These are phyloP conservation scores for Ceratocystis variospora DNA, from an alignment of 2,329 filamentous ascomycete species.

Conservation along the genomic window DNA sequence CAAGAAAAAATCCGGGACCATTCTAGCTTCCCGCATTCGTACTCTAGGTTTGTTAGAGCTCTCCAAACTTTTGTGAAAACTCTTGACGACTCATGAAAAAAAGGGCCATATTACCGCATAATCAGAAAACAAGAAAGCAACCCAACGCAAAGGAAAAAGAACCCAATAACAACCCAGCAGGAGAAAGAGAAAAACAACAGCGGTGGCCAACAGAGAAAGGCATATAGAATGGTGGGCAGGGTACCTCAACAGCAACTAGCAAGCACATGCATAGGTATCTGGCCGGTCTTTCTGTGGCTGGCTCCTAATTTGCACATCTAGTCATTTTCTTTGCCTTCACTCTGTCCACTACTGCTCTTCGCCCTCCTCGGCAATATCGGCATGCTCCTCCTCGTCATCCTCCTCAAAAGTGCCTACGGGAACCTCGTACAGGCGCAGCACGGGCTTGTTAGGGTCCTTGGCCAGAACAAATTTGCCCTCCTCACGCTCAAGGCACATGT, in stretches of 20 bases:
- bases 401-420: slow-evolving; percentile 73
- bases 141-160: neutral
- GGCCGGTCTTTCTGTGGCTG: neutral
- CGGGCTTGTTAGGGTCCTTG: slow-evolving; percentile 93
- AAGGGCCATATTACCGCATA: slow-evolving; percentile 9
- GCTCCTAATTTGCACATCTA: neutral
- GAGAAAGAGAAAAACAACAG: neutral
- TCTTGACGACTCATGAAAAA: slow-evolving; percentile 9
- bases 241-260: neutral
- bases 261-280: neutral
- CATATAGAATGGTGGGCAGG: neutral
- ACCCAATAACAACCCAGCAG: neutral
- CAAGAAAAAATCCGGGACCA: neutral
- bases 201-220: neutral
- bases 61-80: slow-evolving; percentile 5
- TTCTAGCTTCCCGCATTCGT: neutral
- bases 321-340: neutral
- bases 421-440: slow-evolving; percentile 85
- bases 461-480: slow-evolving; percentile 71
- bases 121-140: slow-evolving; percentile 9
- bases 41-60: slow-evolving; percentile 1
- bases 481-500: slow-evolving; percentile 68
- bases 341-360: slow-evolving; percentile 21
- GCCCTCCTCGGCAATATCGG: slow-evolving; percentile 39
- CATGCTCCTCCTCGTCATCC: slow-evolving; percentile 48